phyloP scores from a whole-genome alignment of 2,329 filamentous ascomycete species.

The Escovopsis weberi region DNA sequence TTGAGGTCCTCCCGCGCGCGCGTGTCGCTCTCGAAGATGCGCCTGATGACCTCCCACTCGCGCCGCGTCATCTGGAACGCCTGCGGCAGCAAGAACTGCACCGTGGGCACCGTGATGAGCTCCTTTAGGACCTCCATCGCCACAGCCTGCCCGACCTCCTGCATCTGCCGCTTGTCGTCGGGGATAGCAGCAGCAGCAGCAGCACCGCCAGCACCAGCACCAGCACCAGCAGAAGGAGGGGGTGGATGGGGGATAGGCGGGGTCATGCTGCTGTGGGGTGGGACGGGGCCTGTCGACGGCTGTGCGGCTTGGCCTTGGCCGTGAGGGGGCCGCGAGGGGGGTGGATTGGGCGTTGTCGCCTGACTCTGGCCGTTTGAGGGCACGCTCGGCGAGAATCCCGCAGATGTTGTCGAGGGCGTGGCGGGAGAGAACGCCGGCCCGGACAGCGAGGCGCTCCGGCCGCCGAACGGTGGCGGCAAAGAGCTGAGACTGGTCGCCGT shows the following conservation, averaged over 20 bases:
- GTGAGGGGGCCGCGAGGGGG: slow-evolving; percentile 18
- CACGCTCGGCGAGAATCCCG: slow-evolving; percentile 19
- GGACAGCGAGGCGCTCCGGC: slow-evolving; percentile 33
- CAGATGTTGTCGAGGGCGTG: slow-evolving; percentile 22
- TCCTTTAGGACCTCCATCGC: slow-evolving; percentile 51
- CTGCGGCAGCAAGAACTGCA: slow-evolving; percentile 54
- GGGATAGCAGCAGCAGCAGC: slow-evolving; percentile 4
- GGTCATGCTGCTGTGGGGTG: neutral
- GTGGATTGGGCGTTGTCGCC: slow-evolving; percentile 21
- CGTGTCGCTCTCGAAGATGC: slow-evolving; percentile 52
- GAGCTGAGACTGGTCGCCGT: too few species aligned
- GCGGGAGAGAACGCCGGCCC: slow-evolving; percentile 42
- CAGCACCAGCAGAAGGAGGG: slow-evolving; percentile 2
- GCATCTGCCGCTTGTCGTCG: slow-evolving; percentile 23
- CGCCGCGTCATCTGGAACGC: slow-evolving; percentile 52
- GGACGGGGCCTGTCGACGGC: slow-evolving; percentile 8
- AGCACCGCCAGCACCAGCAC: neutral
- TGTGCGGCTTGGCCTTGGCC: slow-evolving; percentile 12
- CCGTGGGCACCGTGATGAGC: slow-evolving; percentile 47
- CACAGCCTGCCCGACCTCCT: slow-evolving; percentile 37
- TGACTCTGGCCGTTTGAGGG: slow-evolving; percentile 18
- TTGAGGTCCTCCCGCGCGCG: slow-evolving; percentile 48
- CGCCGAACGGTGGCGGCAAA: slow-evolving; percentile 17
- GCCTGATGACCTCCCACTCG: slow-evolving; percentile 60
- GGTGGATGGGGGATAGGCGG: slow-evolving; percentile 3